A percentile compares a stretch with the other conserved stretches of the same genome.
Conservation (phyloP, 2,329 filamentous ascomycete species). For the Colletotrichum spinosum region DNA sequence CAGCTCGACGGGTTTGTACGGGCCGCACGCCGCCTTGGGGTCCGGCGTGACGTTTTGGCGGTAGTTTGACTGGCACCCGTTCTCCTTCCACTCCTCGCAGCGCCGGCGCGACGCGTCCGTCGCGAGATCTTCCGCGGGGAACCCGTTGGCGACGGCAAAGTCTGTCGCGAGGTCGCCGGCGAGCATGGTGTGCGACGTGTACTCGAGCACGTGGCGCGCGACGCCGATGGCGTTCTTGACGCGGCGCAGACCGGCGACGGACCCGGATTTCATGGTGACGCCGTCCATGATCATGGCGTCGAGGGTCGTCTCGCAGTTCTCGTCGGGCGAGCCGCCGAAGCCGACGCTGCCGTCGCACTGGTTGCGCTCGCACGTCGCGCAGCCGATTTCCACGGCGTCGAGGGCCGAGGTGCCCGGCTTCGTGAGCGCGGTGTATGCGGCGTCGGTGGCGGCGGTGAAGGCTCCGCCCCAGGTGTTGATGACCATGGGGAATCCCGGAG, state of each 20-base stretch:
- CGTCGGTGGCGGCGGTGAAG: conserved; percentile 64
- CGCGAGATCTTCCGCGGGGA: conserved; percentile 55
- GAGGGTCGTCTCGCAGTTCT: conserved; percentile 67
- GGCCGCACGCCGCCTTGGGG: conserved; percentile 56
- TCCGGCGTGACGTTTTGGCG: conserved; percentile 59
- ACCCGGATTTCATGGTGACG: conserved; percentile 62
- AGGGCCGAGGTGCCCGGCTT: conserved; percentile 52
- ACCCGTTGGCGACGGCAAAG: conserved; percentile 66
- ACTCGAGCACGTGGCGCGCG: conserved; percentile 61
- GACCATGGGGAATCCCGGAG: conserved; percentile 59
- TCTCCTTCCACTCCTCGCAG: conserved; percentile 57
- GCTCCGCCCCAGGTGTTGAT: conserved; percentile 67
- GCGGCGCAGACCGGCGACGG: conserved; percentile 63
- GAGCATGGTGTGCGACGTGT: conserved; percentile 63
- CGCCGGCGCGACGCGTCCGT: conserved; percentile 53
- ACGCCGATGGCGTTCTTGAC: conserved; percentile 61
- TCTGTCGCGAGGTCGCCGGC: conserved; percentile 64
- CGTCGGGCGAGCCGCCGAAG: conserved; percentile 66
- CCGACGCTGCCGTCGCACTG: conserved; percentile 68
- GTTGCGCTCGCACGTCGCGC: conserved; percentile 61
- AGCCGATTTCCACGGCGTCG: conserved; percentile 64
- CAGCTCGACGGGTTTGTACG: conserved; percentile 53
- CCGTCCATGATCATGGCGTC: conserved; percentile 72
- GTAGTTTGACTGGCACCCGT: conserved; percentile 63
- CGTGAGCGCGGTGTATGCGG: conserved; percentile 56